These are phyloP conservation scores for Anisodus tanguticus DNA, from an alignment of 257 asterid genomes.

Conservation along the genomic window DNA sequence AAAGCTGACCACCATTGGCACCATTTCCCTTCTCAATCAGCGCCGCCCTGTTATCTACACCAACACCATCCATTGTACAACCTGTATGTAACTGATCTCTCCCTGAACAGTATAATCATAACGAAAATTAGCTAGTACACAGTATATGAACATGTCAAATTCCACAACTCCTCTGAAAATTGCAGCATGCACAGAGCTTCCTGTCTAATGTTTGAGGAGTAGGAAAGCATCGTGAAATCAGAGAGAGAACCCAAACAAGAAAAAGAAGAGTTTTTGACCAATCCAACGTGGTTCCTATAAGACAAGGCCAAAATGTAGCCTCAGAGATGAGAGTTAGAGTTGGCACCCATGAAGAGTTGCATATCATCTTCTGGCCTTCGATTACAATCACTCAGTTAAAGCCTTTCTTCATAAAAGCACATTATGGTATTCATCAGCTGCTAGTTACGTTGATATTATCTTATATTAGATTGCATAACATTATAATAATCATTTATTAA, in stretches of 20 bases:
- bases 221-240: not conserved
- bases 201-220: not conserved
- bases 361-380: not conserved
- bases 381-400: constrained; percentile 3
- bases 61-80: constrained; percentile 55
- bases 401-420: not conserved
- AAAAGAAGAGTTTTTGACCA: not conserved
- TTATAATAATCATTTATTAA: not conserved
- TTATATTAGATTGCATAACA: not conserved
- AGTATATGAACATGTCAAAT: not conserved
- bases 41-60: constrained; percentile 40
- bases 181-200: constrained; percentile 11
- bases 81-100: constrained; percentile 45
- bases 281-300: not conserved
- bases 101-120: constrained; percentile 49
- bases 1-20: constrained; percentile 48
- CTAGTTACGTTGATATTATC: not conserved
- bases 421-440: not conserved
- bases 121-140: constrained; percentile 3
- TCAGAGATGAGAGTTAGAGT: constrained; percentile 11
- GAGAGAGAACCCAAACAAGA: not conserved
- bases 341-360: constrained; percentile 1
- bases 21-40: constrained; percentile 46
- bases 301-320: not conserved
- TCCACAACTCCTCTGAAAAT: not conserved